phyloP scores from a whole-genome alignment of 345 rosid genomes.

The Aquilaria malaccensis region DNA sequence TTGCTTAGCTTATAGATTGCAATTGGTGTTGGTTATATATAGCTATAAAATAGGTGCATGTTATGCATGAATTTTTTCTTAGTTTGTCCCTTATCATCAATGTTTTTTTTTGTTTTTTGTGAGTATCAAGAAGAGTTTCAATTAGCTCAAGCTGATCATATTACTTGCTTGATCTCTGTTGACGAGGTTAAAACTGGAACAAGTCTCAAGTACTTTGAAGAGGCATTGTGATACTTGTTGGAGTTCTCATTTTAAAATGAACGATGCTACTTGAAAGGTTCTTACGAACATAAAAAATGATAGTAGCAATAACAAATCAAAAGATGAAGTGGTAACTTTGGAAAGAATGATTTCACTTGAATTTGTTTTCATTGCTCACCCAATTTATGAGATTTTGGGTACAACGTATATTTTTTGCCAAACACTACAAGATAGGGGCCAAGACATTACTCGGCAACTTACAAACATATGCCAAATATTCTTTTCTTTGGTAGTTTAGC shows the following conservation, averaged over 20 bases:
- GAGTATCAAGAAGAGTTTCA: neutral
- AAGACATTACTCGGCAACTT: neutral
- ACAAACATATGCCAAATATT: neutral
- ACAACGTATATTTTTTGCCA: neutral
- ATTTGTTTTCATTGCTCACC: neutral
- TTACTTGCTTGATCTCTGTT: neutral
- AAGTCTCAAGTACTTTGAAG: neutral
- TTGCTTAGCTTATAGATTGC: slow-evolving; percentile 8
- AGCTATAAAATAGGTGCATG: neutral
- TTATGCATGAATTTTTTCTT: neutral
- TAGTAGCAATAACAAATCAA: neutral
- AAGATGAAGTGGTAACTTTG: neutral
- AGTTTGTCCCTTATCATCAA: neutral
- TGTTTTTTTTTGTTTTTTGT: neutral
- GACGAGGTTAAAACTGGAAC: neutral
- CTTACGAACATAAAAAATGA: neutral
- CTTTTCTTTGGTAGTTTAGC: neutral
- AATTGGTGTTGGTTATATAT: neutral
- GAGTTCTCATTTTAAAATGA: neutral
- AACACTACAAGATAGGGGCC: neutral
- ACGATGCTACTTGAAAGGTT: neutral
- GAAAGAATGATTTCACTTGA: neutral
- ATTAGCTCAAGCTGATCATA: neutral
- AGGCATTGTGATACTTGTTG: neutral
- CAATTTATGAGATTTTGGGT: neutral